Evolutionary conservation across 148 eudicot genomes (phyloP), one percentile per base, ranked within the genome.

Genomic region (Rhododendron mucronatum): DNA sequence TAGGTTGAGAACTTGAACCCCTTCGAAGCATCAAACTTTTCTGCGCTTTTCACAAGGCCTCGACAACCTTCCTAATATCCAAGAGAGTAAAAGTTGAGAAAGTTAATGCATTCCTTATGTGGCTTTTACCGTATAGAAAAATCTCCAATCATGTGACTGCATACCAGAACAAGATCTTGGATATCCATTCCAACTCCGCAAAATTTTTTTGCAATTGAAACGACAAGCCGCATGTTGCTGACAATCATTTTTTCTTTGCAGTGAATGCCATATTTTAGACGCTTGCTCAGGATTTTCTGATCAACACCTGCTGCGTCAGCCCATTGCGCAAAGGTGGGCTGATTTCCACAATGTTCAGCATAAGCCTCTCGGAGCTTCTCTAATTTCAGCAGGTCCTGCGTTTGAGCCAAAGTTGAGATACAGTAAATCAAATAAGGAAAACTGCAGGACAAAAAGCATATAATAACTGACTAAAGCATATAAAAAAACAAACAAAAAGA

Each of bases 1-100:
- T 97, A 97, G 30, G 99, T 97, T 82, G 98, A 97, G 90, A 97
- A 95, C 82, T 93, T 97, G 89, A 94, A 97, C 67, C 99, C 98
- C 89, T 92, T 95, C 39, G 98, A 91, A 76, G 96, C 96, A 91
- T 97, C 99, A 94, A 97, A 97, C 86, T 97, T 97, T 89, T 97
- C 99, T 30, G 94, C 89, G 67, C 98, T 98, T 82, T 93, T 91
- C 57, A 94, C 91, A 75, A 97, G 96, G 75, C 99, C 99, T 86
- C 94, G 89, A 82, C 95, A 93, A 85, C 99, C 99, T 92, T 95
- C 98, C 98, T 97, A 92, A 86, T 87, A 79, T 79, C 78, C 85
- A 85, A 80, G 28, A 80, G 28, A 71, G 39, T 30, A 71, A 28
- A 65, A 65, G 61, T 55, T 3, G 61, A 55, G 61, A 61, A 74